phyloP scores from a whole-genome alignment of 441 rosid species.

The Gossypium lobatum region DNA sequence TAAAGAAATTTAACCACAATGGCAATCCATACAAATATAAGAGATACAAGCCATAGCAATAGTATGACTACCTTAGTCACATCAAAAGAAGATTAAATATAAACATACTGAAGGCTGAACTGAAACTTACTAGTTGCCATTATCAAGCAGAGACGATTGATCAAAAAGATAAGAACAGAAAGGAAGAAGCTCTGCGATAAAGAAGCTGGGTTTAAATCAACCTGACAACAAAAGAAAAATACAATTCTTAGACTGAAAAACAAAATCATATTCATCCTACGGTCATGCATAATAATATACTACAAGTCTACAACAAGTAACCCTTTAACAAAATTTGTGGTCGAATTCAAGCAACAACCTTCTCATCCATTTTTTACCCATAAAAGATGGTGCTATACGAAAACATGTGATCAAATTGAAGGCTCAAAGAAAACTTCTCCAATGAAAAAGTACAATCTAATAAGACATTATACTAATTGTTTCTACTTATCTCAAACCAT shows the following conservation, averaged over 20 bases:
- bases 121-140: conserved; percentile 9
- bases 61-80: neutral
- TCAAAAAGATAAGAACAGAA: neutral
- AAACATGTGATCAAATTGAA: neutral
- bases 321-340: neutral
- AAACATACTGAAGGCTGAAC: neutral
- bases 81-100: neutral
- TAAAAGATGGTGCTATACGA: neutral
- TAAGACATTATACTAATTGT: neutral
- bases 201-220: neutral
- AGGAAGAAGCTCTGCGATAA: neutral
- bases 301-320: neutral
- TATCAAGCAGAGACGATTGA: neutral
- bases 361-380: neutral
- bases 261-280: neutral
- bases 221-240: neutral
- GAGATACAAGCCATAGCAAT: neutral
- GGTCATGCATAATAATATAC: neutral
- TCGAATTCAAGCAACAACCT: neutral
- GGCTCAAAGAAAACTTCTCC: neutral
- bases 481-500: neutral
- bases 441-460: neutral
- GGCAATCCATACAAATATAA: neutral
- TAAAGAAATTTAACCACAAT: neutral
- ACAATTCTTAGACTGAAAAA: neutral